Evolutionary conservation across 208 protist species (phyloP), one percentile per base, ranked within the genome.

Genomic region (Borovskyia barvae): DNA sequence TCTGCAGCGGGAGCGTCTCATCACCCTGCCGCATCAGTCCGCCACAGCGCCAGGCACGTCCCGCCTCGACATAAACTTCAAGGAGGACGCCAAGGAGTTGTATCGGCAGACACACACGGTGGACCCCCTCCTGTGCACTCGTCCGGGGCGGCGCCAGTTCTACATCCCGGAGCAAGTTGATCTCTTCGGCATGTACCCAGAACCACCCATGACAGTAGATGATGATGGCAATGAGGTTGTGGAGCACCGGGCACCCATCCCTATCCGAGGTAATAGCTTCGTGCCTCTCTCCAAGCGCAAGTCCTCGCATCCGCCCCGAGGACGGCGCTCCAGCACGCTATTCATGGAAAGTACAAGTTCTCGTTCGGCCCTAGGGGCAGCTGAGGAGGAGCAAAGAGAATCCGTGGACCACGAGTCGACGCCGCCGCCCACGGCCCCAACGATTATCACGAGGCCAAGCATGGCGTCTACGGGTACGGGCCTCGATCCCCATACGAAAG

Each of bases 11-110:
- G 28, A 66, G 37, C 69, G 69, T 2, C 15, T 71, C 1, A 20
- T 75, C 30, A 24, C 28, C 9, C 42, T 75, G 39, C 53, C 69
- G 40, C 69, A 65, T 22, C 32, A 66, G 11, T 25, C 19, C 11
- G 39, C 20, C 35, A 57, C 30, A 40, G 50, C 32, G 3, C 47
- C 50, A 1, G 72, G 59, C 2, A 52, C 37, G 19, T 66, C 47
- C 49, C 77, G 82, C 0, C 58, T 89, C 9, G 82, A 89, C 66
- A 62, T 89, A 20, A 61, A 39, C 17, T 66, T 55, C n/a, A 75
- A 78, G 40, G 78, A 89, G 41, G 82, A 89, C 59, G 15, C 67
- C 5, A 89, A 89, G 67, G 82, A 75, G 60, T 56, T 69, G 22
- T 86, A 61, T 50, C 59, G 64, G n/a, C 82, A 82, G 65, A 66